phyloP scores from a whole-genome alignment of 2,329 filamentous ascomycete genomes.

The Aureobasidium sp. region DNA sequence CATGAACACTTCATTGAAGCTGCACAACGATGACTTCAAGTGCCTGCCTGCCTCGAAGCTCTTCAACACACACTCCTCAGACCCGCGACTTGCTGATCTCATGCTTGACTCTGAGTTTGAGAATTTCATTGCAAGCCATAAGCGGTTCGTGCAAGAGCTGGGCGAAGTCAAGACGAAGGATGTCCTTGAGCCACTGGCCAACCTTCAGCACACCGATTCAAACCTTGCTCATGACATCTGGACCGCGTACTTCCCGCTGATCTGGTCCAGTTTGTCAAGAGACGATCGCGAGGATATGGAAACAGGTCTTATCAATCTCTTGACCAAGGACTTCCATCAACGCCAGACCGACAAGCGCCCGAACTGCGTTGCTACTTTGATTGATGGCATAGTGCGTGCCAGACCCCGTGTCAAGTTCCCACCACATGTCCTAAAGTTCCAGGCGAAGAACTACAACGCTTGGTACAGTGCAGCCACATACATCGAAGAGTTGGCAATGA shows the following conservation, averaged over 20 bases:
- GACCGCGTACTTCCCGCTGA: conserved; percentile 84
- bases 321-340: conserved; percentile 93
- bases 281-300: conserved; percentile 88
- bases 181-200: conserved; percentile 77
- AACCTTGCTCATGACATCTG: conserved; percentile 81
- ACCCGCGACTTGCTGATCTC: conserved; percentile 51
- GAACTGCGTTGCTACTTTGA: conserved; percentile 86
- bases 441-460: conserved; percentile 85
- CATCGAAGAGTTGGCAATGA: conserved; percentile 80
- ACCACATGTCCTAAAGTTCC: conserved; percentile 90
- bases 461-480: conserved; percentile 95
- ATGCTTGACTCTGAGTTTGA: conserved; percentile 82
- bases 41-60: conserved; percentile 65
- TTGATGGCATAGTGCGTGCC: conserved; percentile 78
- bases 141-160: conserved; percentile 73
- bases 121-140: conserved; percentile 64
- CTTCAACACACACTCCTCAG: conserved; percentile 64
- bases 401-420: conserved; percentile 86
- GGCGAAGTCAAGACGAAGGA: conserved; percentile 82
- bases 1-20: conserved; percentile 65
- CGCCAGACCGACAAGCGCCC: conserved; percentile 90
- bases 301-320: conserved; percentile 76
- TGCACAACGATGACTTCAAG: conserved; percentile 78
- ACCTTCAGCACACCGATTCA: conserved; percentile 83
- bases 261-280: conserved; percentile 77